Evolutionary conservation across 179 eudicot species (phyloP), one percentile per base, ranked within the genome.

Genomic region (Silene coronaria): DNA sequence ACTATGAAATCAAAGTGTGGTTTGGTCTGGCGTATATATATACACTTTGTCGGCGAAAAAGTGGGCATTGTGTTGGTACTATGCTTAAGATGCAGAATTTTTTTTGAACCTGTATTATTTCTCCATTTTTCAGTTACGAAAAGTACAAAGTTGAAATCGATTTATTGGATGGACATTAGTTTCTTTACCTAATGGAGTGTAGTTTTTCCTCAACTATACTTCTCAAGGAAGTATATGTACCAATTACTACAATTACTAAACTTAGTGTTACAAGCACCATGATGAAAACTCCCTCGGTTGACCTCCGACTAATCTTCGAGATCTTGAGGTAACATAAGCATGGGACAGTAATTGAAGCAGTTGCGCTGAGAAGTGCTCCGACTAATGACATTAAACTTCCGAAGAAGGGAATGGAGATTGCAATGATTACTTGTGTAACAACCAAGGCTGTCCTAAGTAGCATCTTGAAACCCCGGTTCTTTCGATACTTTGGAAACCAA

Each of bases 291-390:
- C 55, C 46, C 55, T 81, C 80, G 4, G 69, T 10, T 10, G 75
- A 61, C 48, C 19, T 73, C n/a, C 55, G 14, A 0, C 7, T 80
- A 14, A 26, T 55, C 14, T 72, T 72, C 22, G 70, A 71, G 59
- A 80, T 72, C 77, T 80, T 80, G 24, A 80, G 64, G 42, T 80
- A 76, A n/a, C 83, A 76, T 5, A 80, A 63, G 58, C 83, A 80
- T 13, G 83, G 83, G 66, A 80, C 69, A 2, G 80, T 76, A n/a
- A 80, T 80, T 0, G 83, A 80, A 58, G 80, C 80, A 1, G 83
- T 80, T 1, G 83, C 83, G 60, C 83, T 76, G 0, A 80, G 22
- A 4, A 80, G 66, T 6, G 83, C 83, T 67, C 83, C 83, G 17
- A 77, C 83, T 0, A 80, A 60, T 5, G 80, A 76, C 83, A 80